phyloP scores from a whole-genome alignment of 768 basidiomycete genomes.

The Suillus occidentalis region DNA sequence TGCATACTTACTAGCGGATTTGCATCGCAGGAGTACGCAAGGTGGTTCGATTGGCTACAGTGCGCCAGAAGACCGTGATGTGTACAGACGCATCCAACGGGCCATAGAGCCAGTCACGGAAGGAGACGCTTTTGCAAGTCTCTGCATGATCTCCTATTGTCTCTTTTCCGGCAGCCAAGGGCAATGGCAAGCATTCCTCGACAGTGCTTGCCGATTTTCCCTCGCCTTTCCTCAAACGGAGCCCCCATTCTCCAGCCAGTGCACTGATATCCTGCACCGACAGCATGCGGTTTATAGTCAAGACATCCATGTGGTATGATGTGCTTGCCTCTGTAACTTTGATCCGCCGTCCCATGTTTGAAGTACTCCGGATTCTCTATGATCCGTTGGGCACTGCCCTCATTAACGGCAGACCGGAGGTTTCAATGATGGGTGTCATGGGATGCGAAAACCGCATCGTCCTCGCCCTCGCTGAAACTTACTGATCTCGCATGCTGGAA shows the following conservation, averaged over 20 bases:
- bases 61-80: conserved; percentile 26
- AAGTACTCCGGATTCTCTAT: conserved; percentile 58
- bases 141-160: conserved; percentile 73
- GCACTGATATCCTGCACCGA: conserved; percentile 46
- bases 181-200: conserved; percentile 66
- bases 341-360: conserved; percentile 54
- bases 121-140: conserved; percentile 77
- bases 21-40: conserved; percentile 43
- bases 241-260: conserved; percentile 38
- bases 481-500: conserved; percentile 71
- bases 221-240: conserved; percentile 42
- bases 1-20: conserved; percentile 60
- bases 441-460: conserved; percentile 81
- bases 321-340: conserved; percentile 78
- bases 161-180: conserved; percentile 79
- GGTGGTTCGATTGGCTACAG: conserved; percentile 19
- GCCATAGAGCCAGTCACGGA: conserved; percentile 34
- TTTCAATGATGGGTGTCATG: conserved; percentile 83
- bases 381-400: conserved; percentile 16
- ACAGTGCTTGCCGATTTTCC: conserved; percentile 59
- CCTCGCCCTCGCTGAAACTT: conserved; percentile 74
- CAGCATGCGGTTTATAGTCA: conserved; percentile 71
- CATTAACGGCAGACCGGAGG: conserved; percentile 40
- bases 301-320: conserved; percentile 87
- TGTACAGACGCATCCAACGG: conserved; percentile 28